Conservation (phyloP, 2,329 filamentous ascomycete genomes). For the Amylocarpus encephaloides region DNA sequence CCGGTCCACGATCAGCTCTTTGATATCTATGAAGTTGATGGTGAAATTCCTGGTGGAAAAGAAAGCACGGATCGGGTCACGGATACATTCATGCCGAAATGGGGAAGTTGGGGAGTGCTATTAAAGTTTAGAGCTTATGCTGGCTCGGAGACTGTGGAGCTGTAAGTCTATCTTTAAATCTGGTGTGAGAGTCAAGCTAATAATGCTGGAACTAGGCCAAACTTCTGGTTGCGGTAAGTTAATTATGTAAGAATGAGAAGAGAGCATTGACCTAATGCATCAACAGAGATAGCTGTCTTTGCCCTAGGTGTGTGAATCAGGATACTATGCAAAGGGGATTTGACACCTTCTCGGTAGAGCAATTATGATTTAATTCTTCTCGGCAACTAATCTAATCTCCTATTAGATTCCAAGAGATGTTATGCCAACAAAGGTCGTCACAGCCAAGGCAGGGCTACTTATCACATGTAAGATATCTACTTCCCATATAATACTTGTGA, state of each 20-base stretch:
- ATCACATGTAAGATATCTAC: constrained; percentile 42
- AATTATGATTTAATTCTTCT: not conserved
- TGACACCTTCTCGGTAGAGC: constrained; percentile 57
- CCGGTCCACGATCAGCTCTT: not conserved
- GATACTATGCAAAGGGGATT: constrained; percentile 64
- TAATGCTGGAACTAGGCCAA: constrained; percentile 29
- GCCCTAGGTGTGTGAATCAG: constrained; percentile 57
- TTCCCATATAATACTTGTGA: not conserved
- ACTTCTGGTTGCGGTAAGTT: constrained; percentile 36
- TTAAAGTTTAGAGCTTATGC: constrained; percentile 6
- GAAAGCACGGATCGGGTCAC: too few relatives aligned
- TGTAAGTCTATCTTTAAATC: not conserved
- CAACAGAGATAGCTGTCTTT: constrained; percentile 64
- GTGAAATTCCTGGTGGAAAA: not conserved
- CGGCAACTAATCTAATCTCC: constrained; percentile 7
- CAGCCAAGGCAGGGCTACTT: constrained; percentile 35
- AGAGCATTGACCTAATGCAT: constrained; percentile 9
- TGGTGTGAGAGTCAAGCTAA: not conserved
- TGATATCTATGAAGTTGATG: constrained; percentile 3
- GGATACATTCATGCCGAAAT: constrained; percentile 11
- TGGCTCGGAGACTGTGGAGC: not conserved
- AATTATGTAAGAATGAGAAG: too few relatives aligned
- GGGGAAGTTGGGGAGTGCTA: constrained; percentile 14
- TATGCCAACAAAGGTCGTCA: constrained; percentile 25
- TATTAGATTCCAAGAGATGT: constrained; percentile 43